Evolutionary conservation across 2,329 filamentous ascomycete species (phyloP), one percentile per base, ranked within the genome.

Genomic region (Phyllosticta citribraziliensis): DNA sequence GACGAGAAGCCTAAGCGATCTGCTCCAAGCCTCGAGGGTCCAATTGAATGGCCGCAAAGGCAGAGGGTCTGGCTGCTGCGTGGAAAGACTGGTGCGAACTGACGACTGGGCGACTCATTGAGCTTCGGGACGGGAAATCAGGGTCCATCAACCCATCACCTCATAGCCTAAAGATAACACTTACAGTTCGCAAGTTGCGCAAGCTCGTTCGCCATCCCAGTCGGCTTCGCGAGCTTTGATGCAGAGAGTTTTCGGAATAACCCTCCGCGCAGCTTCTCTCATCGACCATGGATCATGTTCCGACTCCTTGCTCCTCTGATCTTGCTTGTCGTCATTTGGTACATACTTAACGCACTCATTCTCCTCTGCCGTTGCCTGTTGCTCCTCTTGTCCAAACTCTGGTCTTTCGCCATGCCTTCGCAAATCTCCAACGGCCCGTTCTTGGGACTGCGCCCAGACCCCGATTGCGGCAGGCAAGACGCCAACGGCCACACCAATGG

Each of bases 401-500:
- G 24, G 47, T 51, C 40, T 27, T 47, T 25, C n/a, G 52, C 11
- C 27, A 61, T 61, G 59, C 59, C 59, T 22, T 56, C 59, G 14
- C 40, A 54, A 24, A 40, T 61, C 35, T 54, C 50, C 14, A 54
- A 27, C 40, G 55, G 59, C 19, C 59, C 59, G 17, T 61, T 61
- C 25, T 20, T 61, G 22, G 56, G 54, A 17, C 55, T 61, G 30
- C 54, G 59, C 30, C 55, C 55, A 6, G 54, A 56, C 19, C 58
- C 58, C 14, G 22, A 22, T 9, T 53, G 47, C 19, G 58, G 54
- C 25, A 40, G 55, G n/a, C 24, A 52, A 35, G 12, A 40, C 5
- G 5, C 30, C 52, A 56, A 52, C 51, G 58, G 24, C 35, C 59
- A 27, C 11, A 19, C 40, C 14, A 12, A 30, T 6, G 27, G 54